Evolutionary conservation across 495 filamentous ascomycete genomes (phyloP).

Genomic region (Massariosphaeria phaeospora): DNA sequence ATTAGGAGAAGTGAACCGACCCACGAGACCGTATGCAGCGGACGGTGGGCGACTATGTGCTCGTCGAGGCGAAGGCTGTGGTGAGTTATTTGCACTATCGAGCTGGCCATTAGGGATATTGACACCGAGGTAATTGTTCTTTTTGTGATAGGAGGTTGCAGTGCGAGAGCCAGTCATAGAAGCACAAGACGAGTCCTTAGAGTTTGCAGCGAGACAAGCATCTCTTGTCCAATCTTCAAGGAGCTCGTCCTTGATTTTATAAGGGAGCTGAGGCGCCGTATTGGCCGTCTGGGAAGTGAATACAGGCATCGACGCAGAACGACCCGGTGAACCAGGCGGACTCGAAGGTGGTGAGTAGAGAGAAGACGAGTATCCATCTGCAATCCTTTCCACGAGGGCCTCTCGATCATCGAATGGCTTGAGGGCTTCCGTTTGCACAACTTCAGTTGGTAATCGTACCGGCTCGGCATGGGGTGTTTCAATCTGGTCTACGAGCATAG

Average conservation of each 20-base stretch:
- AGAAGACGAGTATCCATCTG: constrained; percentile 57
- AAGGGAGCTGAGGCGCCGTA: constrained; percentile 40
- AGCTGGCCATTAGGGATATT: constrained; percentile 27
- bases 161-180: constrained; percentile 47
- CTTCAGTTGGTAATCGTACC: constrained; percentile 45
- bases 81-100: constrained; percentile 18
- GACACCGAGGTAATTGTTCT: constrained; percentile 30
- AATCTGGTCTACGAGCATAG: constrained; percentile 49
- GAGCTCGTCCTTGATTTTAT: constrained; percentile 63
- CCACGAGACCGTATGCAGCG: constrained; percentile 31
- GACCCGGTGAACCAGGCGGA: constrained; percentile 66
- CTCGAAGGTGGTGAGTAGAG: constrained; percentile 59
- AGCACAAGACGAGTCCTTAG: constrained; percentile 29
- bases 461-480: constrained; percentile 32
- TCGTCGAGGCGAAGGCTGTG: constrained; percentile 12
- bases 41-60: constrained; percentile 28
- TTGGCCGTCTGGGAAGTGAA: constrained; percentile 35
- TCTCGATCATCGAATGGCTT: constrained; percentile 62
- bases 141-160: constrained; percentile 11
- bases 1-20: constrained; percentile 20
- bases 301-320: constrained; percentile 57
- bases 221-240: constrained; percentile 75
- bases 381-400: constrained; percentile 66
- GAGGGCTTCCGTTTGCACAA: constrained; percentile 55
- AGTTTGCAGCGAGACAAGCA: constrained; percentile 54